Conservation (phyloP, 2,329 filamentous ascomycete species). For the Aureobasidium pullulans region DNA sequence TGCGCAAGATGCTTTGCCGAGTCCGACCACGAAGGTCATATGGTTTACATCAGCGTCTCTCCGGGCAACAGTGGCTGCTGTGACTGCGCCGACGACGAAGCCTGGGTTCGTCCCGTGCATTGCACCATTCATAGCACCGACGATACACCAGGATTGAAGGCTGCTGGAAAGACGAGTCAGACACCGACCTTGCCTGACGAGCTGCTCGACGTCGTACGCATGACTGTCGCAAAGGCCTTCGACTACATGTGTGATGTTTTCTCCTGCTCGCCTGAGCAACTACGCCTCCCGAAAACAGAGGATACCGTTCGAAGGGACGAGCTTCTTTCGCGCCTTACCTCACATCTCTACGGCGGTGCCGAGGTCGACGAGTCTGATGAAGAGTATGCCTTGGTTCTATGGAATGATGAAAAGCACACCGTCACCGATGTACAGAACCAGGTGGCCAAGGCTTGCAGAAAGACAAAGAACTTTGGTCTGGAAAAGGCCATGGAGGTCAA, state of each 20-base stretch:
- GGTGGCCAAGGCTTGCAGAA: constrained; percentile 79
- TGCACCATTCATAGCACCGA: constrained; percentile 84
- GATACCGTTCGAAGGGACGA: constrained; percentile 79
- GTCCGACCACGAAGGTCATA: constrained; percentile 89
- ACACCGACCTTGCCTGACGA: constrained; percentile 58
- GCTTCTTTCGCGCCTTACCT: constrained; percentile 64
- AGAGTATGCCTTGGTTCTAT: constrained; percentile 79
- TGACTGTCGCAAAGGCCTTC: constrained; percentile 76
- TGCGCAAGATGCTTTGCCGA: constrained; percentile 92
- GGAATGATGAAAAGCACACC: constrained; percentile 99
- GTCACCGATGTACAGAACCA: constrained; percentile 85
- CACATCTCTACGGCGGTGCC: constrained; percentile 59
- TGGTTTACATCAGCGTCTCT: constrained; percentile 81
- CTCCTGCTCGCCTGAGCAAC: constrained; percentile 92
- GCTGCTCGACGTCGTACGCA: constrained; percentile 67
- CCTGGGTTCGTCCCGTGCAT: constrained; percentile 79
- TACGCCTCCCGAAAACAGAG: constrained; percentile 75
- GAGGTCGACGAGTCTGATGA: constrained; percentile 53
- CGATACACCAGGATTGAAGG: constrained; percentile 26
- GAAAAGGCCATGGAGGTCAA: constrained; percentile 81
- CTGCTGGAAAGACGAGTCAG: constrained; percentile 48
- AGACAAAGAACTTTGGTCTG: constrained; percentile 60
- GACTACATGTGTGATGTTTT: constrained; percentile 98
- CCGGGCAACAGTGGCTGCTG: constrained; percentile 92
- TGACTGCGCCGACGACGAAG: constrained; percentile 93